Base-by-base conservation (phyloP, 2,329 filamentous ascomycete species). In the Ceratocystis destructans region DNA sequence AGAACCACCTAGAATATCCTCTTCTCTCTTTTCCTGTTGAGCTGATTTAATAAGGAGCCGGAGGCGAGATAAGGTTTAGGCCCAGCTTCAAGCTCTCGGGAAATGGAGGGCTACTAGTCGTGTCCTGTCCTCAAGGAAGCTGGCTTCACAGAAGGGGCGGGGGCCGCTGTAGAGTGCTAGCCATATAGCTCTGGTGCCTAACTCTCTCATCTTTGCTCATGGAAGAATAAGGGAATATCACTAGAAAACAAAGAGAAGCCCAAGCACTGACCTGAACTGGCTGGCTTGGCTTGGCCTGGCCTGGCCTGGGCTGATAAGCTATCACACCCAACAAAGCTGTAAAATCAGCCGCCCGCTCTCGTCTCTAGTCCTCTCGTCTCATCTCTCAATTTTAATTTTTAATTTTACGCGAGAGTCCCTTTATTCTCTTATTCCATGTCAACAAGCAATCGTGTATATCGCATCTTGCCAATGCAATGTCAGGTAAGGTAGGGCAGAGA, bases 341-440 rank as follows among this genome's bases (percentile, higher is more conserved):
- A 53, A 53, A 53, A 28, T 53, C 48, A 53, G 48, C 48, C 48
- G 20, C 48, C 48, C 48, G 48, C 25, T 53, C 48, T 53, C 48
- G 20, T 20, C 46, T 20, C 46, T 25, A 50, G 46, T 50, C 48
- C 25, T 53, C 48, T 53, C 48, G 20, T 15, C 48, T 53, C 48
- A 53, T 53, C 48, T 53, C 48, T 53, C 48, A 53, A 53, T 53
- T 53, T 53, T 53, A 53, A 53, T 53, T 53, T 53, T 53, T 53
- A 53, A 53, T 53, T 53, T 53, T 53, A 53, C 48, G 48, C 48
- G 48, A 53, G 48, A 5, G 48, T 53, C 48, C 48, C 48, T 53
- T 53, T 53, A 22, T 25, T 25, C 48, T 28, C 48, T 41, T 53
- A 53, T 53, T 25, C 48, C 48, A 53, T 53, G 48, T 28, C 48